A percentile compares a stretch with the other conserved stretches of the same genome.
phyloP scores from a whole-genome alignment of 148 eudicot genomes.

The Rhododendron molle region DNA sequence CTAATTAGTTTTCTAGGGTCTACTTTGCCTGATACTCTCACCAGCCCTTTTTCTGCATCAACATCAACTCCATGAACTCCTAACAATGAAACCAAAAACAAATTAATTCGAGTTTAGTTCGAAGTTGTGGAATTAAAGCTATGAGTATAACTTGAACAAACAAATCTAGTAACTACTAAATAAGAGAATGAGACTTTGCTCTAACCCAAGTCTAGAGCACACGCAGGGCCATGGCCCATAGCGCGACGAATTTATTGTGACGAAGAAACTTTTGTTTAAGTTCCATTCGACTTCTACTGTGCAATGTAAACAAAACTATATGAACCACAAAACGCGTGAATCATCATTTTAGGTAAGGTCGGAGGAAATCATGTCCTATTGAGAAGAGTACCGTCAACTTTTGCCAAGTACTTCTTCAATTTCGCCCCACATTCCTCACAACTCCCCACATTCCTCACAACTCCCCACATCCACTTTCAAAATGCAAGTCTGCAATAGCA shows the following conservation, averaged over 20 bases:
- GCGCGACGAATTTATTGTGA: no score
- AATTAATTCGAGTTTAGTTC: not conserved
- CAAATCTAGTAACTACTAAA: not conserved
- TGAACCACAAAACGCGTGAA: not conserved
- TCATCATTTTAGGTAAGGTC: not conserved
- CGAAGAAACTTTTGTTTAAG: no score
- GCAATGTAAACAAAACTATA: no score
- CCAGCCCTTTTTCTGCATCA: not conserved
- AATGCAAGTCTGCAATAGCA: not conserved
- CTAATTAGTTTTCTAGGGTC: not conserved
- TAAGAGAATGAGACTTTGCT: not conserved
- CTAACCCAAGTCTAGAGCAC: not conserved
- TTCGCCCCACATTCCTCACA: not conserved
- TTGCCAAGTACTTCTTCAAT: not conserved
- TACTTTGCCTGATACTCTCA: not conserved
- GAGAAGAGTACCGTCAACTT: slow-evolving; percentile 2
- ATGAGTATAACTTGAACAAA: not conserved
- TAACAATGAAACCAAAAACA: not conserved
- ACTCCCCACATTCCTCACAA: not conserved
- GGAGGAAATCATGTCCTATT: not conserved
- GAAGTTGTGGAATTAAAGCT: not conserved
- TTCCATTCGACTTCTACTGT: not conserved
- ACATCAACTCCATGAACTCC: not conserved
- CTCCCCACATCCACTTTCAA: no score
- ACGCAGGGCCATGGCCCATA: not conserved